Evolutionary conservation across 768 basidiomycete species (phyloP), one percentile per base, ranked within the genome.

Genomic region (Trametes meyenii): DNA sequence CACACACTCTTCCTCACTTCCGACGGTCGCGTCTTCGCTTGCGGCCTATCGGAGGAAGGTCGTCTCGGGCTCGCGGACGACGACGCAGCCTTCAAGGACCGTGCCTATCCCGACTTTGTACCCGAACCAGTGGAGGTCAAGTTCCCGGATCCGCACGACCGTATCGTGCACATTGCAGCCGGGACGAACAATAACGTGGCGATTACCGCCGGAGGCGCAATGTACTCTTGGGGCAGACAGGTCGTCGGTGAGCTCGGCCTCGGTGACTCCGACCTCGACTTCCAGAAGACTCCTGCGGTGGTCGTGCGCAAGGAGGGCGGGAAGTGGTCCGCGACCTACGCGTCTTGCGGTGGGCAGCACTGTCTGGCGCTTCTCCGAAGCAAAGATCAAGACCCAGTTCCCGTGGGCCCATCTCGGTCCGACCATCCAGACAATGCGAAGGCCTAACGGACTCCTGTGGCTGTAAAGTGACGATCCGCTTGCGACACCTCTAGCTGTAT

Each of bases 1-100:
- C 95, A 99, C 71, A 87, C 94, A 0, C 72, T 98, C 49, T 98
- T 99, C 81, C 79, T 94, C 66, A 90, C 95, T 12, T 81, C 83
- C 40, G 81, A 84, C 35, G 96, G 96, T 49, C 85, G 86, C 62
- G 91, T 98, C 1, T 96, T 85, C 72, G 92, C 87, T 1, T 90
- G 89, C 68, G 96, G 96, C 2, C 87, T 95, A 39, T 86, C 85
- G 46, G 92, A 95, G 66, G 86, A 85, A 39, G 85, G 89, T 38
- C 94, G 97, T 68, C 83, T 96, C 33, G 96, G 96, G 12, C 78
- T 91, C 38, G 73, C 81, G 0, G 84, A 88, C 58, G 86, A 90
- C 63, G 85, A 96, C 65, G 80, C 80, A 5, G 89, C 84, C 21
- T 81, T 87, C 67, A 75, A 84, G 56, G 81, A 85, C 40, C 79